Conservation (phyloP, 495 filamentous ascomycete species). For the Polyplosphaeria fusca region DNA sequence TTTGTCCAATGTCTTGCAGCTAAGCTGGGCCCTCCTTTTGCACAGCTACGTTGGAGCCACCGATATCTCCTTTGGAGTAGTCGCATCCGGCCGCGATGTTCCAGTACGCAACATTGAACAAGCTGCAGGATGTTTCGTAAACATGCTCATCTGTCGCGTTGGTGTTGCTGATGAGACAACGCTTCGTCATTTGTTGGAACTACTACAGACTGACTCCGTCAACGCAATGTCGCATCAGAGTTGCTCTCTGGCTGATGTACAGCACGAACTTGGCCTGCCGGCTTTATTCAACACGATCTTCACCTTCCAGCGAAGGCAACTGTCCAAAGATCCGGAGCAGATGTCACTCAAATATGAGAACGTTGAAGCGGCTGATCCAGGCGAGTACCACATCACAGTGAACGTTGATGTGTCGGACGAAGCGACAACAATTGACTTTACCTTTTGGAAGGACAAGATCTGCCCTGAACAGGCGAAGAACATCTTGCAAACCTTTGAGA, state of each 20-base stretch:
- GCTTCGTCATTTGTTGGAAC: constrained; percentile 30
- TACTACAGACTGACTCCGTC: constrained; percentile 27
- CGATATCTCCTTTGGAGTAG: constrained; percentile 56
- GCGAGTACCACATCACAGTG: constrained; percentile 33
- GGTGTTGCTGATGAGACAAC: constrained; percentile 43
- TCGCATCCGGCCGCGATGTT: constrained; percentile 52
- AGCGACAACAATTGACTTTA: constrained; percentile 25
- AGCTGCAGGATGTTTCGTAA: constrained; percentile 54
- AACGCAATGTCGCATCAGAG: constrained; percentile 33
- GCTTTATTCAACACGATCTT: constrained; percentile 34
- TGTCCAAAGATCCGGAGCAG: constrained; percentile 13
- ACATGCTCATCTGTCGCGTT: constrained; percentile 53
- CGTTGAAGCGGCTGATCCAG: constrained; percentile 29
- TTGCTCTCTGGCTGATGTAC: constrained; percentile 34
- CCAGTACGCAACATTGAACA: constrained; percentile 47
- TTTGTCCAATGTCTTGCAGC: constrained; percentile 51
- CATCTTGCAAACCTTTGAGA: constrained; percentile 28
- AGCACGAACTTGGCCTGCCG: constrained; percentile 30
- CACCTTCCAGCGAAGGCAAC: constrained; percentile 26
- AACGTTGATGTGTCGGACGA: constrained; percentile 31
- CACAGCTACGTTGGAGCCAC: constrained; percentile 49
- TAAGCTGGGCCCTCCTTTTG: constrained; percentile 54
- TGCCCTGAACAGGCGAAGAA: constrained; percentile 27
- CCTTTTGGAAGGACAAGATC: constrained; percentile 32
- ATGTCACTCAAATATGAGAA: constrained; percentile 21